Conservation (phyloP, 139 green algal genomes). For the Chlamydomonas schloesseri region DNA sequence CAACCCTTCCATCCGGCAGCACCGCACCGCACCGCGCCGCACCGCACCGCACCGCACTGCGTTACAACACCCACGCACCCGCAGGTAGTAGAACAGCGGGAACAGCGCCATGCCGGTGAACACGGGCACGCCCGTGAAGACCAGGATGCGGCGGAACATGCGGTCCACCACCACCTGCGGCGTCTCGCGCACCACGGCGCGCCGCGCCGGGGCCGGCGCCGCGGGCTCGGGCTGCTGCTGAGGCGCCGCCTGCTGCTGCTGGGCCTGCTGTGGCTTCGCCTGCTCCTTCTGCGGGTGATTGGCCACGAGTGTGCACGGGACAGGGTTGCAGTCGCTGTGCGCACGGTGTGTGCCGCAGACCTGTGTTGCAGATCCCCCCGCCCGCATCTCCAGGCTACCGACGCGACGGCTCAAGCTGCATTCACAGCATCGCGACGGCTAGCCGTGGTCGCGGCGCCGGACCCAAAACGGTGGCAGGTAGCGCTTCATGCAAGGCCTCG, state of each 20-base stretch:
- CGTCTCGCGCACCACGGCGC: neutral
- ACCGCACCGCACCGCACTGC: no score
- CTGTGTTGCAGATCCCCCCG: no score
- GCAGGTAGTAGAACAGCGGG: constrained; percentile 81
- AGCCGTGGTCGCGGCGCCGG: neutral
- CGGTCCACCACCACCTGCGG: constrained; percentile 69
- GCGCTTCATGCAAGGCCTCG: no score
- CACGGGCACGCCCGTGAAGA: constrained; percentile 73
- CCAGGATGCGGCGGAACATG: constrained; percentile 81
- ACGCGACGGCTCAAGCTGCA: no score
- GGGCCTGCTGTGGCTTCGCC: neutral
- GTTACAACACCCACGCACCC: constrained; percentile 40
- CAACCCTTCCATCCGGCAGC: no score
- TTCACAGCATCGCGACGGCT: no score
- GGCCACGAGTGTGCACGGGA: no score
- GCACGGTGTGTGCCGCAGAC: no score
- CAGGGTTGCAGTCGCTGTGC: no score
- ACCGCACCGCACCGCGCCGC: no score
- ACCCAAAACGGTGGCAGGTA: neutral
- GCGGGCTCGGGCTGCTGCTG: neutral
- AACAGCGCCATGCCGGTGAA: constrained; percentile 69
- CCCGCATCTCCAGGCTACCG: no score
- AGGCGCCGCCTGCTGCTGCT: no score
- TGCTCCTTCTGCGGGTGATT: constrained; percentile 40
- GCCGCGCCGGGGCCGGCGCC: neutral